These are phyloP conservation scores for Pseudozyma flocculosa DNA, from an alignment of 1,284 basidiomycete species.

Conservation along the genomic window DNA sequence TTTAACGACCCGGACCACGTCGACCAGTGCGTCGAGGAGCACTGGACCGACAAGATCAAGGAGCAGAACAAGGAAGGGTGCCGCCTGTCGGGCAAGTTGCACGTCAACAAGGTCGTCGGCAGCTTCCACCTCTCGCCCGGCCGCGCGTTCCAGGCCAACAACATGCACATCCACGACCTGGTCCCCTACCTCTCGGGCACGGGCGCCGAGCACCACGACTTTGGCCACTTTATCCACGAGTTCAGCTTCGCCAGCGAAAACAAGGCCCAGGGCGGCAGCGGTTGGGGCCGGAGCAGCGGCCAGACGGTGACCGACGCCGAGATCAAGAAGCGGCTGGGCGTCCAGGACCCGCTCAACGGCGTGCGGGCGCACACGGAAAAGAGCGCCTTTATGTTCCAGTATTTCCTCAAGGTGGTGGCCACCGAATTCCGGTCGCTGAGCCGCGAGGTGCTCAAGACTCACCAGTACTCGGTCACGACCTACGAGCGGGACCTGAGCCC, in stretches of 20 bases:
- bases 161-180: slow-evolving; percentile 82
- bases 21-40: slow-evolving; percentile 85
- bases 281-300: not conserved
- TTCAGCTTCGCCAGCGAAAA: slow-evolving; percentile 67
- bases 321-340: slow-evolving; percentile 70
- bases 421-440: slow-evolving; percentile 44
- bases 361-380: slow-evolving; percentile 64
- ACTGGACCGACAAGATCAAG: slow-evolving; percentile 90
- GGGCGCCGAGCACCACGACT: slow-evolving; percentile 65
- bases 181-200: slow-evolving; percentile 77
- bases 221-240: slow-evolving; percentile 83
- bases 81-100: slow-evolving; percentile 83
- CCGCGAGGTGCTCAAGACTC: slow-evolving; percentile 65
- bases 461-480: slow-evolving; percentile 91
- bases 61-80: slow-evolving; percentile 93
- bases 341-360: slow-evolving; percentile 81
- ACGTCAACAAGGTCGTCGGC: slow-evolving; percentile 85
- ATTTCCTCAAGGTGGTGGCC: slow-evolving; percentile 78
- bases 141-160: slow-evolving; percentile 84
- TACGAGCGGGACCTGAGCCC: slow-evolving; percentile 78
- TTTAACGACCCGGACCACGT: slow-evolving; percentile 86
- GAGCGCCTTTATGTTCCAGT: slow-evolving; percentile 62
- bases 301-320: slow-evolving; percentile 18
- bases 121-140: slow-evolving; percentile 67
- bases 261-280: slow-evolving; percentile 32